A percentile compares a stretch with the other conserved stretches of the same genome.
Evolutionary conservation across 352 stramenopile genomes (phyloP).

Genomic region (Phytophthora colocasiae): DNA sequence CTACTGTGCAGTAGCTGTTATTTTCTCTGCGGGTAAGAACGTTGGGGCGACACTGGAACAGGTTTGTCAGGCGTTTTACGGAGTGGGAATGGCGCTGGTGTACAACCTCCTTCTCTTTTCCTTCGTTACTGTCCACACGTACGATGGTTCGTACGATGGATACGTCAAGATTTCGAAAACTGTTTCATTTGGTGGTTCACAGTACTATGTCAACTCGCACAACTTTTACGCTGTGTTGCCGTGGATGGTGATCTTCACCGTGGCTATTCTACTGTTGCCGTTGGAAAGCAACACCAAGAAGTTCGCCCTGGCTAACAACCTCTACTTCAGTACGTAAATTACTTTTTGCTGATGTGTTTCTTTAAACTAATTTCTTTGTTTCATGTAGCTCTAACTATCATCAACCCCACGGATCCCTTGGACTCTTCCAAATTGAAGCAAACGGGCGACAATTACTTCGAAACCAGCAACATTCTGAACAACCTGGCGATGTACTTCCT

Average conservation of each 20-base stretch:
- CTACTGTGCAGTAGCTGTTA: slow-evolving; percentile 79
- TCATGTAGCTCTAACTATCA: slow-evolving; percentile 67
- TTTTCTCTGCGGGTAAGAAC: slow-evolving; percentile 81
- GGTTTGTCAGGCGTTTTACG: slow-evolving; percentile 80
- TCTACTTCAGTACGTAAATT: slow-evolving; percentile 74
- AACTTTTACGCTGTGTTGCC: slow-evolving; percentile 80
- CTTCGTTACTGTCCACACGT: slow-evolving; percentile 50
- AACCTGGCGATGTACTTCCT: slow-evolving; percentile 83
- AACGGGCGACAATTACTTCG: slow-evolving; percentile 53
- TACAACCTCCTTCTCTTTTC: slow-evolving; percentile 83
- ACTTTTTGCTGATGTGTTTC: neutral
- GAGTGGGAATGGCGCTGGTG: slow-evolving; percentile 78
- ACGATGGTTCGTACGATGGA: slow-evolving; percentile 50
- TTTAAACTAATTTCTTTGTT: neutral
- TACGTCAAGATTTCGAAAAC: slow-evolving; percentile 65
- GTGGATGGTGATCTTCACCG: slow-evolving; percentile 81
- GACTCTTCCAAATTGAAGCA: slow-evolving; percentile 56
- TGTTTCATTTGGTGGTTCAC: slow-evolving; percentile 55
- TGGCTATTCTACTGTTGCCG: slow-evolving; percentile 65
- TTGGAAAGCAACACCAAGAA: slow-evolving; percentile 89
- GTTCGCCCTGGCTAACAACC: slow-evolving; percentile 83
- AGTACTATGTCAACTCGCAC: slow-evolving; percentile 78
- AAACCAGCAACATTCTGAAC: slow-evolving; percentile 69
- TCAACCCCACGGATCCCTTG: slow-evolving; percentile 69
- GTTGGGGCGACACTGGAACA: slow-evolving; percentile 70